Evolutionary conservation across 441 rosid species (phyloP).

Genomic region (Brassica hybrid): DNA sequence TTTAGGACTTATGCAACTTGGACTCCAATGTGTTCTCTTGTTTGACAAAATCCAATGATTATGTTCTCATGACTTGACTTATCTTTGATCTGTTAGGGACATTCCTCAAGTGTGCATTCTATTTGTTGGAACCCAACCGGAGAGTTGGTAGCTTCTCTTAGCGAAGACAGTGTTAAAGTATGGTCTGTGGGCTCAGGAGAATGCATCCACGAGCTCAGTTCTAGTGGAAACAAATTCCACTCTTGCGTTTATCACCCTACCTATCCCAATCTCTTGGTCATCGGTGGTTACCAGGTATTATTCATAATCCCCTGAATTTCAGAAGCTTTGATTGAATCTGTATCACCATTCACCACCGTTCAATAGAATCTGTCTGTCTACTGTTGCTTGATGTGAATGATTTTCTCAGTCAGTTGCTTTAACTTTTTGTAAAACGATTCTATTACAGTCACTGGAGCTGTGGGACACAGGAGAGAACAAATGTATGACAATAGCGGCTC

Average conservation of each 20-base stretch:
- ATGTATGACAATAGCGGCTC: slow-evolving; percentile 73
- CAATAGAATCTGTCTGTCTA: neutral
- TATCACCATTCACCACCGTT: neutral
- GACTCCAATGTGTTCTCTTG: neutral
- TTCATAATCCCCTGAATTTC: neutral
- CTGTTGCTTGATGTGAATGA: neutral
- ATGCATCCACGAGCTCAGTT: slow-evolving; percentile 57
- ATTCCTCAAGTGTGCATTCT: slow-evolving; percentile 51
- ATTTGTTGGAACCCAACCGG: slow-evolving; percentile 69
- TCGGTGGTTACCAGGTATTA: slow-evolving; percentile 73
- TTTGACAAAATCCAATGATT: neutral
- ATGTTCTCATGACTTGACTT: neutral
- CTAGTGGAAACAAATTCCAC: slow-evolving; percentile 69
- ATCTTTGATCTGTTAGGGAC: slow-evolving; percentile 53
- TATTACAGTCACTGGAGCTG: slow-evolving; percentile 61
- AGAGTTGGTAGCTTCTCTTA: slow-evolving; percentile 65
- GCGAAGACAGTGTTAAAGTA: slow-evolving; percentile 59
- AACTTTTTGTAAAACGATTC: neutral
- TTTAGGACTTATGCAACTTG: neutral
- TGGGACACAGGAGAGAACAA: slow-evolving; percentile 78
- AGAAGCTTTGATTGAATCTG: slow-evolving; percentile 9
- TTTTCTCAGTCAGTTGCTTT: neutral
- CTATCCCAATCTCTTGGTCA: slow-evolving; percentile 60
- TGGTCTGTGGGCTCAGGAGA: slow-evolving; percentile 67
- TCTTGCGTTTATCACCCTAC: slow-evolving; percentile 74